These are phyloP conservation scores for Plenodomus tracheiphilus DNA, from an alignment of 2,329 filamentous ascomycete genomes.

Conservation along the genomic window DNA sequence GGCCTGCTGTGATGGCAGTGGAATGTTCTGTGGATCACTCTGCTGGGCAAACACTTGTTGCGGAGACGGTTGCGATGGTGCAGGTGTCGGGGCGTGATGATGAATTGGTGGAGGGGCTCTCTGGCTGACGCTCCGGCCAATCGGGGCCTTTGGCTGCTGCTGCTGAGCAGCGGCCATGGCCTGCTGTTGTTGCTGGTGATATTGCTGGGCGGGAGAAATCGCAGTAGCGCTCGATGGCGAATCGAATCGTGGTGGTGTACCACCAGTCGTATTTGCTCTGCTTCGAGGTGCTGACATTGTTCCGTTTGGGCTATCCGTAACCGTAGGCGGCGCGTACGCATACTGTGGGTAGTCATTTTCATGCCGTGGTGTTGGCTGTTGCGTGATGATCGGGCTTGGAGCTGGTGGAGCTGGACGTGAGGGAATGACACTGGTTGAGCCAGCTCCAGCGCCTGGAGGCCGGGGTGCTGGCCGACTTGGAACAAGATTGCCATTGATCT, in stretches of 20 bases:
- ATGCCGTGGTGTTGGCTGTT: conserved; percentile 33
- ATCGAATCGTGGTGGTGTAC: conserved; percentile 49
- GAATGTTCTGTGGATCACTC: conserved; percentile 49
- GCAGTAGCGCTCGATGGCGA: conserved; percentile 44
- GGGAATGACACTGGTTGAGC: conserved; percentile 53
- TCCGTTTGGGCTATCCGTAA: conserved; percentile 42
- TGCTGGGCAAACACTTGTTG: conserved; percentile 54
- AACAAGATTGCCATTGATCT: conserved; percentile 60
- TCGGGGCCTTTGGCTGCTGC: conserved; percentile 64
- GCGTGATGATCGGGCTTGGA: conserved; percentile 50
- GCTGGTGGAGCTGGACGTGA: conserved; percentile 61
- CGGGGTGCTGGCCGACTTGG: conserved; percentile 85
- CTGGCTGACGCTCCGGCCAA: conserved; percentile 76
- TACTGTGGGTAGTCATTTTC: conserved; percentile 49
- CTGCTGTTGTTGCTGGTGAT: conserved; percentile 83
- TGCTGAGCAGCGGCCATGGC: conserved; percentile 80
- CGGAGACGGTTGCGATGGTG: conserved; percentile 49
- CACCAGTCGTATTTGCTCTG: conserved; percentile 50
- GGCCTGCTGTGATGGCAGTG: conserved; percentile 53
- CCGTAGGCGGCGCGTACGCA: conserved; percentile 48
- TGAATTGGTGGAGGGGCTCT: conserved; percentile 48
- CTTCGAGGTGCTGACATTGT: conserved; percentile 45
- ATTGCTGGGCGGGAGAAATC: conserved; percentile 51
- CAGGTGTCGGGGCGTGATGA: conserved; percentile 46
- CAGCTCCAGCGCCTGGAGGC: conserved; percentile 65